These are phyloP conservation scores for Myriosclerotinia scirpicola DNA, from an alignment of 2,329 filamentous ascomycete species.

Conservation along the genomic window DNA sequence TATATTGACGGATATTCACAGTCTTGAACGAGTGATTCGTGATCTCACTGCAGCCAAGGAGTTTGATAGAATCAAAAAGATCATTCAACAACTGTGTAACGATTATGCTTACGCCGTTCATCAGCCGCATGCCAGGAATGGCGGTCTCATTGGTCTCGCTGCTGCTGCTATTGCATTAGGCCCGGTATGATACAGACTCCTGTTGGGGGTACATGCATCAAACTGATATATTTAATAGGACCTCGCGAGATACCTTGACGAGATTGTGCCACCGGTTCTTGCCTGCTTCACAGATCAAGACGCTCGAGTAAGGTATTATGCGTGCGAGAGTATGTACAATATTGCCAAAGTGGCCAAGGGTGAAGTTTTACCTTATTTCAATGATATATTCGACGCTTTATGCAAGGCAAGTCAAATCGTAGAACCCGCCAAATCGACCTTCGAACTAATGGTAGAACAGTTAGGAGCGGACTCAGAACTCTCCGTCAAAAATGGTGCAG, in stretches of 20 bases:
- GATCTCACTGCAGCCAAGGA: constrained; percentile 77
- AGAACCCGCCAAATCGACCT: constrained; percentile 1
- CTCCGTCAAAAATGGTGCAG: constrained; percentile 96
- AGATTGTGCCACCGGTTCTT: constrained; percentile 93
- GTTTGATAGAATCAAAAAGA: constrained; percentile 76
- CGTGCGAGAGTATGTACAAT: constrained; percentile 99
- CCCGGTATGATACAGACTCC: constrained; percentile 55
- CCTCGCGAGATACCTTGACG: constrained; percentile 84
- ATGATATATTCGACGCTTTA: constrained; percentile 95
- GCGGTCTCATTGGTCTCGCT: constrained; percentile 90
- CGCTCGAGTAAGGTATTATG: constrained; percentile 95
- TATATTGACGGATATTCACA: constrained; percentile 42
- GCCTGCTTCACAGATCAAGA: constrained; percentile 98
- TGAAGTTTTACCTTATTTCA: constrained; percentile 95
- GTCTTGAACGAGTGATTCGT: constrained; percentile 86
- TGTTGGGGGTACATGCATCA: constrained; percentile 10
- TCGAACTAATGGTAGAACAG: constrained; percentile 48
- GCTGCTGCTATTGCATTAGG: constrained; percentile 95
- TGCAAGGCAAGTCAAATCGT: constrained; percentile 69
- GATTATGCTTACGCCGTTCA: constrained; percentile 98
- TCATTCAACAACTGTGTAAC: constrained; percentile 94
- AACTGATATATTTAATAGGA: constrained; percentile 56
- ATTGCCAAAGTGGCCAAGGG: constrained; percentile 99
- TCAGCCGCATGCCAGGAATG: constrained; percentile 93
- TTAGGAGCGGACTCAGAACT: constrained; percentile 93